phyloP scores from a whole-genome alignment of 2,329 filamentous ascomycete species.

The Pestalotiopsis fici region DNA sequence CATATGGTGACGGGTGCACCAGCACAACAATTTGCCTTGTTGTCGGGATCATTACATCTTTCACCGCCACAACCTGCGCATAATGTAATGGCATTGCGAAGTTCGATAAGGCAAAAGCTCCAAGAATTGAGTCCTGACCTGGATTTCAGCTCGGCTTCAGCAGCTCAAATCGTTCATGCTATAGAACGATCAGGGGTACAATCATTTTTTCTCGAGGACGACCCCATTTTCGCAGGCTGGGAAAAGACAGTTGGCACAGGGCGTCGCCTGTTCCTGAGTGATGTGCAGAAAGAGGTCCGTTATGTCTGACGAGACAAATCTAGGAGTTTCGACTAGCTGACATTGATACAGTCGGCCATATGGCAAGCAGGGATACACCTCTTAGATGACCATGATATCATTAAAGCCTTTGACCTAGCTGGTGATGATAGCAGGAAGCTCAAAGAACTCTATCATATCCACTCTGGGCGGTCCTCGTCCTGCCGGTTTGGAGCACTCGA shows the following conservation, averaged over 20 bases:
- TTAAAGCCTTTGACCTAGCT: constrained; percentile 31
- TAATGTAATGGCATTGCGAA: constrained; percentile 30
- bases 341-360: constrained; percentile 36
- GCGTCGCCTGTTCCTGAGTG: constrained; percentile 40
- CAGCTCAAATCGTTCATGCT: constrained; percentile 31
- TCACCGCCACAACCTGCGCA: constrained; percentile 40
- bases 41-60: constrained; percentile 42
- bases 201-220: constrained; percentile 42
- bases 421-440: constrained; percentile 31
- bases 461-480: constrained; percentile 36
- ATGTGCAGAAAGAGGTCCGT: constrained; percentile 42
- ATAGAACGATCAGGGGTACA: constrained; percentile 36
- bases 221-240: constrained; percentile 37
- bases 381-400: constrained; percentile 32
- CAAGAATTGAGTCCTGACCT: constrained; percentile 16
- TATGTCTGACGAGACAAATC: background rate
- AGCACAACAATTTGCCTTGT: constrained; percentile 35
- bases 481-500: constrained; percentile 40
- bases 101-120: constrained; percentile 27
- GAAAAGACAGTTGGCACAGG: constrained; percentile 29
- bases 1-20: constrained; percentile 34
- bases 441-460: constrained; percentile 40
- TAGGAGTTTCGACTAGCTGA: background rate
- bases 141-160: constrained; percentile 24
- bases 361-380: constrained; percentile 44